Percentiles rank a stretch among this genome's conserved stretches.
phyloP scores from a whole-genome alignment of 2,329 filamentous ascomycete species.

The Chalaropsis ovoidea region DNA sequence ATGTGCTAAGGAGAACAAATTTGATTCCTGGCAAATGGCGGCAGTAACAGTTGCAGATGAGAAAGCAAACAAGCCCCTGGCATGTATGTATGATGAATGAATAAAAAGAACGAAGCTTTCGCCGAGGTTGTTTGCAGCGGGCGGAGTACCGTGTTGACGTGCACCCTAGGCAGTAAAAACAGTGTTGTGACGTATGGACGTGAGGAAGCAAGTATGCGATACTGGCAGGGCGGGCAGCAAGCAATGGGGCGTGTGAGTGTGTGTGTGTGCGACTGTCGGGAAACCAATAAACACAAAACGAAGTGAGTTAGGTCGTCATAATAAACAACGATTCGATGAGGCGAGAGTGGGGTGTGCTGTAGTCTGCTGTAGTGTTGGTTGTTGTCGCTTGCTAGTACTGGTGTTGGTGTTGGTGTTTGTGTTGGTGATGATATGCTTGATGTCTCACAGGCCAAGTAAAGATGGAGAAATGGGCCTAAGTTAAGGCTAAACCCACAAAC shows the following conservation, averaged over 20 bases:
- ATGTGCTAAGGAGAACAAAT: neutral
- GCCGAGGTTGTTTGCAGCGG: neutral
- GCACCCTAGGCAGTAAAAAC: neutral
- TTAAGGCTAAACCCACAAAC: constrained; percentile 9
- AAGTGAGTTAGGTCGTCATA: neutral
- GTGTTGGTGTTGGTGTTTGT: neutral
- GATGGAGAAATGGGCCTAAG: constrained; percentile 4
- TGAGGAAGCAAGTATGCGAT: neutral
- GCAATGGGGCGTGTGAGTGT: neutral
- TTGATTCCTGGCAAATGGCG: neutral
- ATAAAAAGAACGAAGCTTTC: constrained; percentile 6
- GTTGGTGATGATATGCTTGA: neutral
- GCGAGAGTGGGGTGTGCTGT: neutral
- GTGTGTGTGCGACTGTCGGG: neutral
- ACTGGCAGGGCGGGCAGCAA: neutral
- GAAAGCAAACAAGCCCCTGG: neutral
- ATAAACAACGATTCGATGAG: neutral
- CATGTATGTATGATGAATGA: neutral
- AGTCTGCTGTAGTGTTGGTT: no score
- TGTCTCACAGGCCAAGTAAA: constrained; percentile 9
- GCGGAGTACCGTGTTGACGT: neutral
- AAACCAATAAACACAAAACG: neutral
- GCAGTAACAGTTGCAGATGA: neutral
- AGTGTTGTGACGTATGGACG: no score
- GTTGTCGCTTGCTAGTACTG: neutral